These are phyloP conservation scores for Xerocomellus chrysenteron DNA, from an alignment of 768 basidiomycete genomes.

Conservation along the genomic window DNA sequence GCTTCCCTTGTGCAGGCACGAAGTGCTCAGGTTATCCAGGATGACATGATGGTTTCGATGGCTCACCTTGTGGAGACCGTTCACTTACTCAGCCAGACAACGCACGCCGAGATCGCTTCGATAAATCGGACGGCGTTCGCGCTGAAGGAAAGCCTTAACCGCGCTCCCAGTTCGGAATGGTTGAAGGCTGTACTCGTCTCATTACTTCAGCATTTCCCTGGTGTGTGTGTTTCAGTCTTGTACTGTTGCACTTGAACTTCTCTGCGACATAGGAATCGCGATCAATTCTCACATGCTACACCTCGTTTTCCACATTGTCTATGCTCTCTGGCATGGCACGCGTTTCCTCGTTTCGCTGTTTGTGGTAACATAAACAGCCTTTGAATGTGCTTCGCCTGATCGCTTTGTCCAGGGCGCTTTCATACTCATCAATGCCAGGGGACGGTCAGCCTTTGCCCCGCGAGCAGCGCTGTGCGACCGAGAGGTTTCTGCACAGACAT, in stretches of 20 bases:
- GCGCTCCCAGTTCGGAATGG: slow-evolving; percentile 20
- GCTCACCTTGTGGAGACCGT: slow-evolving; percentile 37
- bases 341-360: slow-evolving; percentile 38
- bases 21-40: slow-evolving; percentile 37
- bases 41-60: slow-evolving; percentile 36
- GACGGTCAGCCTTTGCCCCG: slow-evolving; percentile 6
- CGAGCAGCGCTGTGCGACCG: neutral
- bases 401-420: slow-evolving; percentile 33
- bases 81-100: slow-evolving; percentile 37
- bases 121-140: slow-evolving; percentile 45
- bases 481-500: neutral
- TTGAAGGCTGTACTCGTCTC: slow-evolving; percentile 14
- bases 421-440: slow-evolving; percentile 34
- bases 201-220: slow-evolving; percentile 20
- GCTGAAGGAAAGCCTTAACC: slow-evolving; percentile 29
- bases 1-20: slow-evolving; percentile 32
- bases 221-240: slow-evolving; percentile 17
- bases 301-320: slow-evolving; percentile 23
- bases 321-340: slow-evolving; percentile 30
- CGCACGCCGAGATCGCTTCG: slow-evolving; percentile 44
- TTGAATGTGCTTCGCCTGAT: slow-evolving; percentile 3
- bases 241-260: neutral
- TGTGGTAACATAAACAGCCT: slow-evolving; percentile 36
- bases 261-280: slow-evolving; percentile 11
- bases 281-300: slow-evolving; percentile 31